Evolutionary conservation across 1,139 yeast genomes (phyloP).

Genomic region (Waltiozyma sp.): DNA sequence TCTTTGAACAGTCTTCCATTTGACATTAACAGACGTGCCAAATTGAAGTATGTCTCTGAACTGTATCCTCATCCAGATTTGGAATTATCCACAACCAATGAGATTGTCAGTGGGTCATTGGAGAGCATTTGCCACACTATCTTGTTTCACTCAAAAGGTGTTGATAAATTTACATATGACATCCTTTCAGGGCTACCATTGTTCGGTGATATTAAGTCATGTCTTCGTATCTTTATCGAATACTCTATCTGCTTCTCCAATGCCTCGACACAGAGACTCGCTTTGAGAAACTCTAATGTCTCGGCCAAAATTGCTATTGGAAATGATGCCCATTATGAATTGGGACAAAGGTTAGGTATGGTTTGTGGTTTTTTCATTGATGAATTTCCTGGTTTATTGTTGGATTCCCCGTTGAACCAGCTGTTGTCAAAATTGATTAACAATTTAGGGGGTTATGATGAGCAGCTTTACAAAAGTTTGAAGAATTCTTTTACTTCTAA

Average conservation of each 20-base stretch:
- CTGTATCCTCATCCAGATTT: slow-evolving; percentile 63
- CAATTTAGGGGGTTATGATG: slow-evolving; percentile 34
- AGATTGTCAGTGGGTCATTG: slow-evolving; percentile 40
- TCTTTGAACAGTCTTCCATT: background rate
- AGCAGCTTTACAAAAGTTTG: slow-evolving; percentile 32
- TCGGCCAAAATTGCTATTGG: slow-evolving; percentile 16
- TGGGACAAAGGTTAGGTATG: slow-evolving; percentile 34
- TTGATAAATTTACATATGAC: slow-evolving; percentile 30
- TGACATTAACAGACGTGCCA: slow-evolving; percentile 5
- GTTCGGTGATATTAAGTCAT: slow-evolving; percentile 45
- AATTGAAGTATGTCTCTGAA: slow-evolving; percentile 26
- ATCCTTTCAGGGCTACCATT: slow-evolving; percentile 54
- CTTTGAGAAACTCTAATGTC: slow-evolving; percentile 2
- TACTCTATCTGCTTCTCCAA: slow-evolving; percentile 27
- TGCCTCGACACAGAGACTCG: slow-evolving; percentile 12
- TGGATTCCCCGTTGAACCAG: slow-evolving; percentile 37
- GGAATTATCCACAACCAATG: slow-evolving; percentile 32
- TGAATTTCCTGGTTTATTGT: slow-evolving; percentile 41
- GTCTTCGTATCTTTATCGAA: slow-evolving; percentile 37
- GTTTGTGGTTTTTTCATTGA: slow-evolving; percentile 36
- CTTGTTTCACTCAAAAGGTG: slow-evolving; percentile 37
- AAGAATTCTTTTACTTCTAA: slow-evolving; percentile 30
- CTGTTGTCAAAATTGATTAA: slow-evolving; percentile 32
- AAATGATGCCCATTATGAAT: slow-evolving; percentile 22
- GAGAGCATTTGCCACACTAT: slow-evolving; percentile 71